Conservation (phyloP, 1,284 basidiomycete genomes). For the Spongiforma sp. region DNA sequence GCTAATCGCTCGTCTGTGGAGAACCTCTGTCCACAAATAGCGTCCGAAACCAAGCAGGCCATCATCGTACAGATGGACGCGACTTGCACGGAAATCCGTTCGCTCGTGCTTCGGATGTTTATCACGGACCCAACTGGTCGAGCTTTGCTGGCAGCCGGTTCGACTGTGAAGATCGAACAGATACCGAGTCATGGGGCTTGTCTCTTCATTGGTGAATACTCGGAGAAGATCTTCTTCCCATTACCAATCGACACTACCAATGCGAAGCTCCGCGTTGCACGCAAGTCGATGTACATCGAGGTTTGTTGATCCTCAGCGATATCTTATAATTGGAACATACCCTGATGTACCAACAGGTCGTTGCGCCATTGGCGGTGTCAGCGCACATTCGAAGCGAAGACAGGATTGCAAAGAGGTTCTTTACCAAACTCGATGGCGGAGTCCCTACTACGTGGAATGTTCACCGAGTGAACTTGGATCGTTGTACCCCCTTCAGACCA, state of each 20-base stretch:
- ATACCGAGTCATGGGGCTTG: not conserved
- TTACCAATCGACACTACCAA: constrained; percentile 41
- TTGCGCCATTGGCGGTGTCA: constrained; percentile 31
- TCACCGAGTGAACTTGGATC: constrained; percentile 46
- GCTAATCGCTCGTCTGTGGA: not conserved
- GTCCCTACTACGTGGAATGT: constrained; percentile 43
- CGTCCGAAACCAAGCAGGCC: not conserved
- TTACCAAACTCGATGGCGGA: constrained; percentile 25
- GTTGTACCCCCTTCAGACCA: constrained; percentile 39
- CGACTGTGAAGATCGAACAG: constrained; percentile 24
- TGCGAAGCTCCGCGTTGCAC: constrained; percentile 49
- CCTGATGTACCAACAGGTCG: constrained; percentile 30
- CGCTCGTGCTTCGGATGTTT: constrained; percentile 25
- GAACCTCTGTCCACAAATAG: not conserved
- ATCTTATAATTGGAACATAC: not conserved
- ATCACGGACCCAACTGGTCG: constrained; percentile 27
- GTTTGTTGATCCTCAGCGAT: constrained; percentile 34
- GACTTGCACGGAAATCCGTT: constrained; percentile 18
- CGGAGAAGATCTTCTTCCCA: constrained; percentile 27
- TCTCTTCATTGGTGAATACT: constrained; percentile 25
- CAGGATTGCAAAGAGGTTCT: constrained; percentile 39
- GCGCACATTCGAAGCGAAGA: constrained; percentile 17
- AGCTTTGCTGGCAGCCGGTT: constrained; percentile 22
- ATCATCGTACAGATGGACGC: constrained; percentile 23
- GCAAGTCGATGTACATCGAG: constrained; percentile 59